These are phyloP conservation scores for Curvularia hawaiiensis DNA, from an alignment of 2,329 filamentous ascomycete species.

Conservation along the genomic window DNA sequence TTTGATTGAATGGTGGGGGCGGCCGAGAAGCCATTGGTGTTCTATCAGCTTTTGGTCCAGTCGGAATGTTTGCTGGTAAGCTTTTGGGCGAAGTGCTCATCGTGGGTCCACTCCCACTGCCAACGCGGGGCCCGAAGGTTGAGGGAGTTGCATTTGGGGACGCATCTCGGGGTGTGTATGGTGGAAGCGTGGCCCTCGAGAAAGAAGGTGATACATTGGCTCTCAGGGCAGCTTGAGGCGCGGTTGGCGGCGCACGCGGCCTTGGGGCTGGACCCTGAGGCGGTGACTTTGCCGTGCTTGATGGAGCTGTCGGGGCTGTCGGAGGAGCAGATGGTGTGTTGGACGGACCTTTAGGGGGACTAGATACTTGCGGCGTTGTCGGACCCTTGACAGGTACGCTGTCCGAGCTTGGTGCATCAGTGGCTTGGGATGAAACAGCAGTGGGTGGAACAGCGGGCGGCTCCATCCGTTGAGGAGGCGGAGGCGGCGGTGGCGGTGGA, in stretches of 20 bases:
- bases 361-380: conserved; percentile 12
- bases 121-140: conserved; percentile 31
- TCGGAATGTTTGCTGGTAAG: conserved; percentile 46
- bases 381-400: conserved; percentile 23
- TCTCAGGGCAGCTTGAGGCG: conserved; percentile 40
- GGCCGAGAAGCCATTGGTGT: conserved; percentile 38
- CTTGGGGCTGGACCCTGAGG: conserved; percentile 38
- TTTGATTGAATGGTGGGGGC: conserved; percentile 37
- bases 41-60: conserved; percentile 48
- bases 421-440: conserved; percentile 14
- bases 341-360: conserved; percentile 12
- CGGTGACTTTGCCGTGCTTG: conserved; percentile 32
- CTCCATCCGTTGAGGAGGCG: conserved; percentile 28
- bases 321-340: conserved; percentile 10
- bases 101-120: conserved; percentile 23
- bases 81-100: conserved; percentile 46
- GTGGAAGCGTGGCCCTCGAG: conserved; percentile 32
- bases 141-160: conserved; percentile 36
- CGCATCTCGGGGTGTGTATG: conserved; percentile 34
- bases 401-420: conserved; percentile 16
- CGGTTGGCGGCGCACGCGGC: conserved; percentile 38
- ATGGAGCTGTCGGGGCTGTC: conserved; percentile 12
- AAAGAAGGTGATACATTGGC: conserved; percentile 43
- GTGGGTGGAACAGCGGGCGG: conserved; percentile 24
- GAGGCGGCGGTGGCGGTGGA: conserved; percentile 27